phyloP scores from a whole-genome alignment of 331 rosid species.

The Stylosanthes scabra region DNA sequence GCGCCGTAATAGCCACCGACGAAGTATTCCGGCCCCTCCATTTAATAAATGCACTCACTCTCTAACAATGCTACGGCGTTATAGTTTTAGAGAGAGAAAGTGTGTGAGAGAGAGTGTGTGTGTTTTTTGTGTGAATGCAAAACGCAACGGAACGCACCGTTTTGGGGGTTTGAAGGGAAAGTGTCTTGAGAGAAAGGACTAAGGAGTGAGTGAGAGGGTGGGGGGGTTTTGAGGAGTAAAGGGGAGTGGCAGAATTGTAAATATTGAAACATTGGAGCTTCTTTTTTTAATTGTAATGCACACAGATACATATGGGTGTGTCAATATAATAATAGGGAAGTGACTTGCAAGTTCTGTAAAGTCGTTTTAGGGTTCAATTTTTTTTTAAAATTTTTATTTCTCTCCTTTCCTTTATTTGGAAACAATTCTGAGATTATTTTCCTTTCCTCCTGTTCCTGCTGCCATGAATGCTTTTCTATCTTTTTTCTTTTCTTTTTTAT shows the following conservation, averaged over 20 bases:
- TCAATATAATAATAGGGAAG: slow-evolving; percentile 52
- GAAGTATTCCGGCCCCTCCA: slow-evolving; percentile 74
- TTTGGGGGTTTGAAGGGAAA: slow-evolving; percentile 22
- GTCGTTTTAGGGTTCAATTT: slow-evolving; percentile 36
- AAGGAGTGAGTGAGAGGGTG: slow-evolving; percentile 49
- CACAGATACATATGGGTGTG: slow-evolving; percentile 37
- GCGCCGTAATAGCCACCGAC: slow-evolving; percentile 70
- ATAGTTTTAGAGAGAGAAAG: no score
- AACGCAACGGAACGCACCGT: slow-evolving; percentile 30
- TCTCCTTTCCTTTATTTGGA: slow-evolving; percentile 30
- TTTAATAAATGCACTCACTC: slow-evolving; percentile 1
- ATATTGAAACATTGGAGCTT: slow-evolving; percentile 46
- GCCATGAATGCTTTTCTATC: slow-evolving; percentile 3
- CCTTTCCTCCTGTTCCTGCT: slow-evolving; percentile 14
- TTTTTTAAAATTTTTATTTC: slow-evolving; percentile 24
- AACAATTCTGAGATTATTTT: slow-evolving; percentile 29
- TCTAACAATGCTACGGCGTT: no score
- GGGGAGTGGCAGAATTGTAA: slow-evolving; percentile 61
- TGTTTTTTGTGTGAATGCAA: not conserved
- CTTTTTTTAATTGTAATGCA: slow-evolving; percentile 50
- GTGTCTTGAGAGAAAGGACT: slow-evolving; percentile 38
- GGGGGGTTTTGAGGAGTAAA: slow-evolving; percentile 91
- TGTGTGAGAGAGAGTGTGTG: slow-evolving; percentile 22
- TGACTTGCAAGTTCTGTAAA: slow-evolving; percentile 91
- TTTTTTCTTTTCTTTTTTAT: not conserved